Percentiles rank a stretch among this genome's conserved stretches.
phyloP scores from a whole-genome alignment of 2,329 filamentous ascomycete species.

The Monosporascus sp. region DNA sequence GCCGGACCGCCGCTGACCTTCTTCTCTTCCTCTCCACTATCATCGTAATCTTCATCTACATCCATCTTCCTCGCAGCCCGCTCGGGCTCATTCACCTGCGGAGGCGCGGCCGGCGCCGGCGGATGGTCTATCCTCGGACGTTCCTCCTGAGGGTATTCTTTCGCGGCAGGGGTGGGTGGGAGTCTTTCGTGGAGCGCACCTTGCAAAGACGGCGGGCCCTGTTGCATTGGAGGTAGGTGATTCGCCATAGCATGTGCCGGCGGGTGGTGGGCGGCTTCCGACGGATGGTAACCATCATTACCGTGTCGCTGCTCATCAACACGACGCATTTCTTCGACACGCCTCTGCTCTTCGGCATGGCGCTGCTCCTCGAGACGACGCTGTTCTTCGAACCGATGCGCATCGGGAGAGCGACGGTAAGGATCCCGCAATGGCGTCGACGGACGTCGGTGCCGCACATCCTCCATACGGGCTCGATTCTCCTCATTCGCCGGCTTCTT shows the following conservation, averaged over 20 bases:
- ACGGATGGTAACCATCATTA: constrained; percentile 81
- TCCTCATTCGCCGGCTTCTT: constrained; percentile 92
- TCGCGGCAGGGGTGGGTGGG: constrained; percentile 38
- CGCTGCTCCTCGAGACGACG: constrained; percentile 54
- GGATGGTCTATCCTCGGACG: constrained; percentile 43
- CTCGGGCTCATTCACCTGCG: constrained; percentile 66
- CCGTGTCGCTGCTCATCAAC: constrained; percentile 60
- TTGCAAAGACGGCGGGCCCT: constrained; percentile 50
- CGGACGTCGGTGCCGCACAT: constrained; percentile 71
- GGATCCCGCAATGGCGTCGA: constrained; percentile 66
- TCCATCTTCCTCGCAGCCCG: constrained; percentile 89
- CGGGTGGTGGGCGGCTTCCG: constrained; percentile 84
- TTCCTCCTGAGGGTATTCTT: constrained; percentile 55
- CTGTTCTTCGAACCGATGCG: constrained; percentile 58
- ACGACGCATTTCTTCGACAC: constrained; percentile 47
- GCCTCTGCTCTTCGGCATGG: constrained; percentile 52
- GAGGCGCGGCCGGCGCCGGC: constrained; percentile 33
- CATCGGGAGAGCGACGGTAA: constrained; percentile 72
- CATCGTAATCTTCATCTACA: constrained; percentile 95
- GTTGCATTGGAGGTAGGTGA: constrained; percentile 59
- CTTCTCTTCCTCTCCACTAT: constrained; percentile 83
- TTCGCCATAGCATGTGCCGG: constrained; percentile 53
- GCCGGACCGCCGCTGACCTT: constrained; percentile 43
- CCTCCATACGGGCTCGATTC: constrained; percentile 77
- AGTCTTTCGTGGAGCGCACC: constrained; percentile 46